Evolutionary conservation across 805 yeast species (phyloP), one percentile per base, ranked within the genome.

Genomic region (Clavispora fructus): DNA sequence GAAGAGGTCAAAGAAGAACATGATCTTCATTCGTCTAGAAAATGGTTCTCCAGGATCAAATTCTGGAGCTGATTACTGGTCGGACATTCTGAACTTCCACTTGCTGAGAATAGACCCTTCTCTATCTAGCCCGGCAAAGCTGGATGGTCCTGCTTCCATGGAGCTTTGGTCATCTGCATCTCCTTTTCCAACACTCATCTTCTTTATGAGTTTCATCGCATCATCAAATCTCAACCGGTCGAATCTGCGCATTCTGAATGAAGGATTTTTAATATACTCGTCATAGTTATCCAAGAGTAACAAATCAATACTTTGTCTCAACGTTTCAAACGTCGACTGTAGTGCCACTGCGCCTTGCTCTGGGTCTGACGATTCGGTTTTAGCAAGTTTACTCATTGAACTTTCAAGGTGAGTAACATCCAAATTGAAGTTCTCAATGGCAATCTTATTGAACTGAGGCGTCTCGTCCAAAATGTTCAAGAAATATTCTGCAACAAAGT

Each of bases 401-500:
- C 65, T 57, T 61, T 90, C 96, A 50, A 94, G 71, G 62, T 87
- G 88, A n/a, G 71, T 67, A 28, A 94, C 78, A 63, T 92, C 98
- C 27, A 78, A 60, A 55, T 87, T 87, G 62, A 92, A 91, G 62
- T 90, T 91, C 40, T 67, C 67, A 6, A 83, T 69, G 0, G 92
- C 85, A 47, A 68, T 83, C 19, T 73, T 70, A 17, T 89, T 82
- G 53, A 80, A 81, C 2, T 71, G 62, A 1, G 74, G 76, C 1
- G 82, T 78, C 16, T 76, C 75, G 39, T 80, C 69, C 49, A 91
- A 69, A 8, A 82, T 71, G 39, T 75, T 74, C 50, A 86, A 70
- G 61, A 92, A 79, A 50, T 83, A 79, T 35, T 83, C 78, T 0
- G 95, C 82, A 49, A 94, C 77, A 52, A 86, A 82, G 67, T 91